phyloP scores from a whole-genome alignment of 106 monocot species.

The Acorus calamus region DNA sequence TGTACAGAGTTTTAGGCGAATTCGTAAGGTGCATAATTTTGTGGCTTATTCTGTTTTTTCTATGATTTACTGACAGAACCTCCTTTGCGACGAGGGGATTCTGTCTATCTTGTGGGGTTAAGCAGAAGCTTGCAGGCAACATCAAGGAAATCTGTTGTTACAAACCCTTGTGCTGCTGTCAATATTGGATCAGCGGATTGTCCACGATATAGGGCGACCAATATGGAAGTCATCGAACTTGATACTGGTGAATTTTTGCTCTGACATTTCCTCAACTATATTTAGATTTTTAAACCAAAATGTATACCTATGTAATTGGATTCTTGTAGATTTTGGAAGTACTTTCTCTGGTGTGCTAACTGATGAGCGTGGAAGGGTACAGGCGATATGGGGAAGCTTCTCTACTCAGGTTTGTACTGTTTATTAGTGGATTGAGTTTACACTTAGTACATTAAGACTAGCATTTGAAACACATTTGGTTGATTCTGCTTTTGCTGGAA shows the following conservation, averaged over 20 bases:
- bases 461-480: too few relatives aligned
- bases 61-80: constrained; percentile 35
- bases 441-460: too few relatives aligned
- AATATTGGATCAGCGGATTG: constrained; percentile 89
- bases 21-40: too few relatives aligned
- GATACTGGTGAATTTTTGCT: constrained; percentile 54
- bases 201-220: constrained; percentile 80
- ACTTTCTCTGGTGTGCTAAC: constrained; percentile 83
- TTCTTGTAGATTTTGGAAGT: constrained; percentile 74
- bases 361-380: constrained; percentile 81
- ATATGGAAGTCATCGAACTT: constrained; percentile 98
- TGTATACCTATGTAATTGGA: background rate
- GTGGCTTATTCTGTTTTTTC: background rate
- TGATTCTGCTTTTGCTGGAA: too few relatives aligned
- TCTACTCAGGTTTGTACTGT: constrained; percentile 71
- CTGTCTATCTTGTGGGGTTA: constrained; percentile 82
- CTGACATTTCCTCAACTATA: background rate
- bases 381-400: constrained; percentile 95
- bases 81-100: constrained; percentile 79
- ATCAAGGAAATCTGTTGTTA: constrained; percentile 85
- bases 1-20: too few relatives aligned
- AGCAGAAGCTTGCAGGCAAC: constrained; percentile 90
- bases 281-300: background rate
- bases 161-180: constrained; percentile 87
- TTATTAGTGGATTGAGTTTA: background rate